A percentile compares a stretch with the other conserved stretches of the same genome.
Conservation (phyloP, 345 rosid genomes). For the Corchorus capsularis region DNA sequence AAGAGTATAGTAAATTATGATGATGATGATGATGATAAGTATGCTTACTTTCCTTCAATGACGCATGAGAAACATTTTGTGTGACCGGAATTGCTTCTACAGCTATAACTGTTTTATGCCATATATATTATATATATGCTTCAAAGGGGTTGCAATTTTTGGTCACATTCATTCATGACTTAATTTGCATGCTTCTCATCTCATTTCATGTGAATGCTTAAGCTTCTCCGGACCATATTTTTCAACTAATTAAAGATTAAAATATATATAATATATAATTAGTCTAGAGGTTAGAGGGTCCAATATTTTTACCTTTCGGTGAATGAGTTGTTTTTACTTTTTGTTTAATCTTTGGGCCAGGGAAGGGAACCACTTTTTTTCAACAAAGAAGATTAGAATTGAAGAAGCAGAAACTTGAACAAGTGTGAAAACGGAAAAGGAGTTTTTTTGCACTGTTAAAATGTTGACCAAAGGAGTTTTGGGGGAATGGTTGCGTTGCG, state of each 20-base stretch:
- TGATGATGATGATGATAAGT: not conserved
- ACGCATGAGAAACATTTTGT: conserved; percentile 1
- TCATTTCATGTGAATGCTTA: not conserved
- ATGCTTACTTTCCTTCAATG: not conserved
- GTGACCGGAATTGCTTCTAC: not conserved
- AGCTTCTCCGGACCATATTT: not conserved
- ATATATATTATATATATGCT: too few relatives aligned
- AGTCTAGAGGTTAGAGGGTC: not conserved
- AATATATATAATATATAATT: not conserved
- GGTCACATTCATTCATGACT: not conserved
- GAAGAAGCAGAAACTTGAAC: not conserved
- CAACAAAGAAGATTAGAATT: not conserved
- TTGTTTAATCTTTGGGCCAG: not conserved
- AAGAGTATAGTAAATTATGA: not conserved
- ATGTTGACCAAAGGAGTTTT: not conserved
- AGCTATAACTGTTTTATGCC: not conserved
- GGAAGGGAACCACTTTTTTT: not conserved
- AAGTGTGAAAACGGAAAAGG: not conserved
- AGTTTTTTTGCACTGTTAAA: not conserved
- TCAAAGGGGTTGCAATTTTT: not conserved
- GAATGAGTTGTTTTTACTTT: not conserved
- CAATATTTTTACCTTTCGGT: not conserved
- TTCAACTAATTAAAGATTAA: not conserved
- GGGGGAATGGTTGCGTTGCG: not conserved
- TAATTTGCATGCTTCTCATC: not conserved